Evolutionary conservation across 1,139 yeast genomes (phyloP), one percentile per base, ranked within the genome.

Genomic region (Geotrichum candidum): DNA sequence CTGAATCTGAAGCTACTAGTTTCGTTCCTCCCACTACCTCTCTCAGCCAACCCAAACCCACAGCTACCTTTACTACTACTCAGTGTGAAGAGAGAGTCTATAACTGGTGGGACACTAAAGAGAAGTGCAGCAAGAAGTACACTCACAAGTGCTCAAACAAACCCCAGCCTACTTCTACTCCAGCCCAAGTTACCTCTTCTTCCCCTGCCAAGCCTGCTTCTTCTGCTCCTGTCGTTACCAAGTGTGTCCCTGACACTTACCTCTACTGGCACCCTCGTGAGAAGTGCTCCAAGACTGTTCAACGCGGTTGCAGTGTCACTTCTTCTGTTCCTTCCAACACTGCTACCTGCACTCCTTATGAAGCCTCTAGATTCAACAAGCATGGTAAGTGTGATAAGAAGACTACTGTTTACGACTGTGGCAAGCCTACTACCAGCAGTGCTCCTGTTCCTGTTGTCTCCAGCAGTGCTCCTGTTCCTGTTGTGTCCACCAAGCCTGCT

Each of bases 1-100:
- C 57, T 4, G 57, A 54, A 54, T 54, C 57, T 45, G 57, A 45
- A 46, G 27, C 51, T 2, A 38, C 57, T 3, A 54, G 31, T 23
- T 45, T 54, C 31, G 35, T 46, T 11, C 57, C 51, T 23, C 41
- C 57, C 23, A 41, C 57, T 2, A n/a, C 57, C 5, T 22, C 57
- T 54, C 52, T 52, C 27, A 45, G 22, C 38, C 38, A 18, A 22
- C 51, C 57, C n/a, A 7, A 6, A 23, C 41, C 52, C 31, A 54
- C 52, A 23, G n/a, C 18, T 23, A 25, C 56, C 6, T 13, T 23
- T 41, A 31, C 56, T 35, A 22, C 56, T n/a, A 7, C 18, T 18
- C 35, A 31, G 10, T 31, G 35, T 31, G 35, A 31, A 31, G 35
- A 31, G 10, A 31, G 10, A 31, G 35, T 31, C 10, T 31, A 31